Base-by-base conservation (phyloP, 805 yeast species). In the Candida fluviatilis region DNA sequence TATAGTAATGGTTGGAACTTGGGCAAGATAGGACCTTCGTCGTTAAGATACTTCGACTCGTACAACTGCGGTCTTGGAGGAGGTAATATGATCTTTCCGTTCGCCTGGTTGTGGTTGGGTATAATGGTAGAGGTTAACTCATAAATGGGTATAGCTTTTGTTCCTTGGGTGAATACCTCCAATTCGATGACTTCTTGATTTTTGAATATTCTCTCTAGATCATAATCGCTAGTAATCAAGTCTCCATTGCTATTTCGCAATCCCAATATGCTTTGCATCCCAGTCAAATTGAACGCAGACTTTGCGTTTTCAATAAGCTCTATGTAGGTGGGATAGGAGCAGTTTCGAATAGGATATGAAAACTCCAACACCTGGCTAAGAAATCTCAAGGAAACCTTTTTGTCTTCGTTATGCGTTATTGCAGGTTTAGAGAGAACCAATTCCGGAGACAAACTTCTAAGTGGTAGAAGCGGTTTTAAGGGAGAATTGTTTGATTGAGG, bases 251-350 rank as follows among this genome's bases (percentile, higher is more conserved):
- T 26, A 36, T 62, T 54, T 30, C 57, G 48, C 31, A 67, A 42
- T 7, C 62, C 62, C 31, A 64, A 45, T 12, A 41, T 39, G 13
- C 29, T 13, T 3, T 26, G 5, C 24, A 39, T 43, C n/a, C 34
- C 34, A 12, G 33, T 30, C 13, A 58, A 40, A 24, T 75, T 73
- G 57, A 90, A 90, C 17, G 90, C 84, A 36, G 72, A 66, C 38
- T 77, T 78, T 12, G 87, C 88, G 54, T 88, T 89, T 40, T 84
- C 85, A 10, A 88, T 50, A n/a, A 90, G 61, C 58, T 90, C 98
- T 19, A 72, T 52, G 28, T 81, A 63, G 0, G 93, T 82, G 2
- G 98, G 98, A 5, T 95, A 83, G 0, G 95, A 83, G 32, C 83
- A 76, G 45, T 78, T 76, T 34, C 69, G 58, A 4, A 78, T 70